phyloP scores from a whole-genome alignment of 192 early-diverging fungal species.

The Entomortierella beljakovae region DNA sequence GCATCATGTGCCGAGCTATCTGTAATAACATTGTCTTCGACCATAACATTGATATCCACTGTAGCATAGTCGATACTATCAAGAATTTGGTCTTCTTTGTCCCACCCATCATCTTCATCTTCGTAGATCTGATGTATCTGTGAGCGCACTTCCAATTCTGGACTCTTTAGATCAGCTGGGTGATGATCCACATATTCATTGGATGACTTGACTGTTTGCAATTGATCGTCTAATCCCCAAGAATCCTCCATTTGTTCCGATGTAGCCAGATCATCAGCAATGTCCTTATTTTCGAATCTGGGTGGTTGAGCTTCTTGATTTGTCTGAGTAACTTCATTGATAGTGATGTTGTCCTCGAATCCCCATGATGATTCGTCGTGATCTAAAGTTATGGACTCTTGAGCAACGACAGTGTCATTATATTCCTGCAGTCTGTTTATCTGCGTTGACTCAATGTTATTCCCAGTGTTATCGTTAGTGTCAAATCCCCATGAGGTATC shows the following conservation, averaged over 20 bases:
- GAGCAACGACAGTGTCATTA: not conserved
- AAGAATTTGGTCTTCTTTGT: slow-evolving; percentile 27
- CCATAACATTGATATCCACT: not conserved
- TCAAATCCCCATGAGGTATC: slow-evolving; percentile 11
- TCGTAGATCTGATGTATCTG: slow-evolving; percentile 12
- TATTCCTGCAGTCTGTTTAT: not conserved
- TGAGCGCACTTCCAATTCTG: not conserved
- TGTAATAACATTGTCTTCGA: too few relatives aligned
- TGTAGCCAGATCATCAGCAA: not conserved
- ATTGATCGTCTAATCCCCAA: slow-evolving; percentile 6
- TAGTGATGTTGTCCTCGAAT: slow-evolving; percentile 25
- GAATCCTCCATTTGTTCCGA: slow-evolving; percentile 1
- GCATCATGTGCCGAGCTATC: too few relatives aligned
- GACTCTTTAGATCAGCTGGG: not conserved
- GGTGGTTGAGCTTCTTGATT: not conserved
- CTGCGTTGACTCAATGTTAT: not conserved
- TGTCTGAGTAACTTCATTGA: too few relatives aligned
- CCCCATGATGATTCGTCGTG: slow-evolving; percentile 13
- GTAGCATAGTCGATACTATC: slow-evolving; percentile 11
- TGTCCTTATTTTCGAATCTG: not conserved
- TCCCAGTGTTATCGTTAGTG: not conserved
- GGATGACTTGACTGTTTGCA: not conserved
- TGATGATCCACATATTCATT: not conserved
- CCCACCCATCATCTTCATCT: slow-evolving; percentile 33
- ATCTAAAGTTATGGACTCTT: not conserved